Conservation (phyloP, 2,329 filamentous ascomycete genomes). For the Triangularia verruculosa region DNA sequence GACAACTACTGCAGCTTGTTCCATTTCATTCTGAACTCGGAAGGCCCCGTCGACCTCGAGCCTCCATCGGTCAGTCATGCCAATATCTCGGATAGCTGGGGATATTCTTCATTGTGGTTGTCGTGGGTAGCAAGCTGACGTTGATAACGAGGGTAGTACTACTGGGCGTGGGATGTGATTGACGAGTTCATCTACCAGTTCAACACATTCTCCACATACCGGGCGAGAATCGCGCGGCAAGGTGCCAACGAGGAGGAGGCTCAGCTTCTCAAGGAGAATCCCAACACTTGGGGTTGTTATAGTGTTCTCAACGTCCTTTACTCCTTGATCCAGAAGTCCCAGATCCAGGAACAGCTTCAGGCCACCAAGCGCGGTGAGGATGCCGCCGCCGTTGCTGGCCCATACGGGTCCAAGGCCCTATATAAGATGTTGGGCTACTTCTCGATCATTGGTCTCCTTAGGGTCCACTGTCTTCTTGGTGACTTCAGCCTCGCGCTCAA, state of each 20-base stretch:
- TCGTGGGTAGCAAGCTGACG: constrained; percentile 19
- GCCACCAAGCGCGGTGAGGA: constrained; percentile 96
- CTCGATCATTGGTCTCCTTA: constrained; percentile 94
- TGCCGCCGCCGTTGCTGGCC: constrained; percentile 79
- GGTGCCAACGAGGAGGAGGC: constrained; percentile 89
- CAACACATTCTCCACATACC: constrained; percentile 98
- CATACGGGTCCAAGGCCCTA: constrained; percentile 89
- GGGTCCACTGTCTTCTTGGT: constrained; percentile 92
- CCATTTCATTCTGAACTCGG: constrained; percentile 98
- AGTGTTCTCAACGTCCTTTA: constrained; percentile 98
- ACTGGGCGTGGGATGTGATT: constrained; percentile 99
- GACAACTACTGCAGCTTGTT: constrained; percentile 99
- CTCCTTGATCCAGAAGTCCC: constrained; percentile 95
- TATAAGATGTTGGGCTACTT: constrained; percentile 99
- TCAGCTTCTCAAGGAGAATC: constrained; percentile 87
- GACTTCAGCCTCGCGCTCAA: constrained; percentile 98
- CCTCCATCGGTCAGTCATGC: constrained; percentile 77
- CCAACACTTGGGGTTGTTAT: constrained; percentile 99
- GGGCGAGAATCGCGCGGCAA: constrained; percentile 82
- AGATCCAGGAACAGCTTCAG: constrained; percentile 95
- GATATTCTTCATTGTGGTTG: not conserved
- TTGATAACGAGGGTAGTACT: constrained; percentile 62
- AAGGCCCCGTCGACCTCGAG: constrained; percentile 96
- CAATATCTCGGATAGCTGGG: not conserved
- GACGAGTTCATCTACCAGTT: constrained; percentile 99